A percentile compares a stretch with the other conserved stretches of the same genome.
Evolutionary conservation across 1,284 basidiomycete genomes (phyloP).

Genomic region (Porogramme epimiltina): DNA sequence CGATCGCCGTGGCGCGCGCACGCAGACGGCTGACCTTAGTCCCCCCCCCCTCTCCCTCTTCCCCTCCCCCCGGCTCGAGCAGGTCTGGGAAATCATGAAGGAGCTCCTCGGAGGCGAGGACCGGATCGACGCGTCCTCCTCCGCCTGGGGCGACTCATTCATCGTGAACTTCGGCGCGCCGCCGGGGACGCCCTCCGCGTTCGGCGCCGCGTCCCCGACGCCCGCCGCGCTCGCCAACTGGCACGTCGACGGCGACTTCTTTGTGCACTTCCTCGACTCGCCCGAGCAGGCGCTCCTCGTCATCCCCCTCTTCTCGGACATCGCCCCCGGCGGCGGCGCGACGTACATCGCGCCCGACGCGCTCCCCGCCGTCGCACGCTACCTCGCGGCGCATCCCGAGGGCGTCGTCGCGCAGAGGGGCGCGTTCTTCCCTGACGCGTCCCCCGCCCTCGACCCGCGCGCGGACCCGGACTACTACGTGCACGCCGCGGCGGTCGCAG

Average conservation of each 20-base stretch:
- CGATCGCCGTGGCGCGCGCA: no score
- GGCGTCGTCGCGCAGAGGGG: conserved; percentile 49
- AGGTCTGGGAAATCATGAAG: conserved; percentile 61
- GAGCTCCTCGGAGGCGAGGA: conserved; percentile 62
- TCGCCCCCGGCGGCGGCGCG: conserved; percentile 52
- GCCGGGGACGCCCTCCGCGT: conserved; percentile 34
- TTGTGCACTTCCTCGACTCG: conserved; percentile 64
- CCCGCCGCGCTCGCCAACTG: conserved; percentile 56
- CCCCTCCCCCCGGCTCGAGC: no score
- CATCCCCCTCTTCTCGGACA: conserved; percentile 59
- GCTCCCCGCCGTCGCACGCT: conserved; percentile 50
- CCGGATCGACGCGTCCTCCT: conserved; percentile 48
- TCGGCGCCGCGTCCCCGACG: conserved; percentile 30
- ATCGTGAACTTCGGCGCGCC: conserved; percentile 59
- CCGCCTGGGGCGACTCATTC: conserved; percentile 59
- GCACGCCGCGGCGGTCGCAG: conserved; percentile 40
- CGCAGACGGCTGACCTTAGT: no score
- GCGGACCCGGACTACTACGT: conserved; percentile 47
- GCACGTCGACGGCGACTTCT: conserved; percentile 70
- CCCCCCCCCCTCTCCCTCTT: no score
- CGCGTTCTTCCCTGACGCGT: conserved; percentile 47
- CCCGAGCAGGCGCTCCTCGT: conserved; percentile 63
- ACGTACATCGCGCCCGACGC: conserved; percentile 61
- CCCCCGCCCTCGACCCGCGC: conserved; percentile 43
- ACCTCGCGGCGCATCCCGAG: conserved; percentile 56